phyloP scores from a whole-genome alignment of 106 monocot genomes.

The Platanthera guangdongensis region DNA sequence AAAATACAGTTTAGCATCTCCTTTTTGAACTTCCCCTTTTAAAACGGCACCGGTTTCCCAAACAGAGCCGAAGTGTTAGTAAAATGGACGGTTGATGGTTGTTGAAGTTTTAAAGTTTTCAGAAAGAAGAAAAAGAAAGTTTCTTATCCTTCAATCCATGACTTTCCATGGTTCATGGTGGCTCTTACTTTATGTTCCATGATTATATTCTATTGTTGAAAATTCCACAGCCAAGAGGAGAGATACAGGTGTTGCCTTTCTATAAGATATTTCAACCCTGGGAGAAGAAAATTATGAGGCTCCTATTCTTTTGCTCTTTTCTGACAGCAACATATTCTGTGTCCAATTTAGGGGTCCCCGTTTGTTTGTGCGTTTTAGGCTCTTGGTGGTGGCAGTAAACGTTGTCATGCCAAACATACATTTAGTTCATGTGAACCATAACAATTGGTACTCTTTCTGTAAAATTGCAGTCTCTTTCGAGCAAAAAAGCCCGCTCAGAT shows the following conservation, averaged over 20 bases:
- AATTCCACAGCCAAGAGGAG: not conserved
- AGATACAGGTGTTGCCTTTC: slow-evolving; percentile 1
- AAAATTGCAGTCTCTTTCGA: not conserved
- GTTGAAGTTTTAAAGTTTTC: not conserved
- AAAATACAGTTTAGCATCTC: no score
- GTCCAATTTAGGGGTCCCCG: no score
- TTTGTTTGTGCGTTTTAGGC: no score
- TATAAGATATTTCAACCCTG: not conserved
- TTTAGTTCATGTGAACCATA: not conserved
- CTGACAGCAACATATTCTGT: not conserved
- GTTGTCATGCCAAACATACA: no score
- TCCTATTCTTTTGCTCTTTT: not conserved
- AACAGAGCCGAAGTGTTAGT: no score
- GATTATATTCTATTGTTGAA: not conserved
- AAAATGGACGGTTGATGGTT: not conserved
- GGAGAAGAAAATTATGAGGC: not conserved
- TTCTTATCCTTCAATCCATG: not conserved
- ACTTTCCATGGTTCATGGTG: not conserved
- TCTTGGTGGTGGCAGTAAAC: no score
- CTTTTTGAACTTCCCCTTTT: no score
- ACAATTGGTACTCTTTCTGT: not conserved
- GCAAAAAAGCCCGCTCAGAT: not conserved
- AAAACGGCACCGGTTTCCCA: no score
- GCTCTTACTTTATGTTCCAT: not conserved
- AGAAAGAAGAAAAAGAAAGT: not conserved